These are phyloP conservation scores for Cryptomeria japonica DNA, from an alignment of 75 land plant species.

Conservation along the genomic window DNA sequence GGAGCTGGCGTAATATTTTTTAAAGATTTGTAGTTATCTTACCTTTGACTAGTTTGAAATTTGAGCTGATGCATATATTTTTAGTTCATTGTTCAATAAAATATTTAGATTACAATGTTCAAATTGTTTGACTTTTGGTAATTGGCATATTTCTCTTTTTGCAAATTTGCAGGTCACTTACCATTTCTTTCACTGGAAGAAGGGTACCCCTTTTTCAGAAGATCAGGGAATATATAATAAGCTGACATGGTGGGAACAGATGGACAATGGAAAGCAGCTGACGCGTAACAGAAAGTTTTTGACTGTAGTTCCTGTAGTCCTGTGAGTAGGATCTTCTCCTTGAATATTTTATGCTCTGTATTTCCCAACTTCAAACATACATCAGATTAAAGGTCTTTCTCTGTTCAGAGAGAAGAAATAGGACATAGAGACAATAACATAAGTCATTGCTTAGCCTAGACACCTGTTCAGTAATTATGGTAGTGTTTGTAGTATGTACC, in stretches of 20 bases:
- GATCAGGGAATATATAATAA: conserved; percentile 85
- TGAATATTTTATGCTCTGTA: not conserved
- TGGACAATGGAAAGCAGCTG: conserved; percentile 85
- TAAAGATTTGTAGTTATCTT: not conserved
- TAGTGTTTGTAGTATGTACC: not conserved
- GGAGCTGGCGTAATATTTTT: not conserved
- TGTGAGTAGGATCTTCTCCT: conserved; percentile 44
- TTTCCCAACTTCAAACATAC: not conserved
- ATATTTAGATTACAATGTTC: not conserved
- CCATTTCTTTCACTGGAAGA: conserved; percentile 86
- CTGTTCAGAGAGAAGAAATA: not conserved
- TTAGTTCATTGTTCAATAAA: not conserved
- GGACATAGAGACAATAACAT: not conserved
- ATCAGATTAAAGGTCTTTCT: not conserved
- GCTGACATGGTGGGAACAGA: conserved; percentile 94
- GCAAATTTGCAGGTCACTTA: conserved; percentile 61
- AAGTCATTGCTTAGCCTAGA: too few species aligned
- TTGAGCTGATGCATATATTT: not conserved
- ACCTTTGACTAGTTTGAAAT: not conserved
- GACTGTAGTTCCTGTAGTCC: conserved; percentile 86
- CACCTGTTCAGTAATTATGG: not conserved
- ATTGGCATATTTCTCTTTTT: not conserved
- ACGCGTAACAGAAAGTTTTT: conserved; percentile 86
- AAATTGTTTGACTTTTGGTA: not conserved
- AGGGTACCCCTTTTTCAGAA: conserved; percentile 89